phyloP scores from a whole-genome alignment of 2,329 filamentous ascomycete genomes.

The Mollisiaceae sp. region DNA sequence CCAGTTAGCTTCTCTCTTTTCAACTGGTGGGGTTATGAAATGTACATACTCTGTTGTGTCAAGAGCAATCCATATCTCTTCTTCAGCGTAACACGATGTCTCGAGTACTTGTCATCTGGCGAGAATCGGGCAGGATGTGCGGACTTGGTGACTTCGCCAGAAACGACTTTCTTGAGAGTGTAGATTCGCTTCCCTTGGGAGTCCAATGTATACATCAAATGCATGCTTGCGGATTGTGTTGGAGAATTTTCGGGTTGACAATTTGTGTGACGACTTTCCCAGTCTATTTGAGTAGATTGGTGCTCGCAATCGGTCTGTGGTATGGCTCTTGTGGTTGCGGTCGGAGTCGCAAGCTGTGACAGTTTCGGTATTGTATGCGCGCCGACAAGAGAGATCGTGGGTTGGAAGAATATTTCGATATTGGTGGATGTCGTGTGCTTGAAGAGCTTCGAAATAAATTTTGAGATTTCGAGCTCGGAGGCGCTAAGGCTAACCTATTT shows the following conservation, averaged over 20 bases:
- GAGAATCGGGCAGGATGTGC: constrained; percentile 97
- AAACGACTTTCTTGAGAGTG: constrained; percentile 89
- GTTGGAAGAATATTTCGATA: neutral
- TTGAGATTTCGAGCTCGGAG: neutral
- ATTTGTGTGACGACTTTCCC: neutral
- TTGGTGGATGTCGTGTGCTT: neutral
- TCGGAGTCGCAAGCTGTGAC: neutral
- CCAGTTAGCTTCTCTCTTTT: constrained; percentile 12
- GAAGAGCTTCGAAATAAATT: neutral
- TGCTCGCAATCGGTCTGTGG: neutral
- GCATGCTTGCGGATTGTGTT: constrained; percentile 51
- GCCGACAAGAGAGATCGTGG: neutral
- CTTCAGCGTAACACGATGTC: constrained; percentile 94
- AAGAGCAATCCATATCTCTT: constrained; percentile 88
- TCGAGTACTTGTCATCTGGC: constrained; percentile 98
- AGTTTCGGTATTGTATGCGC: neutral
- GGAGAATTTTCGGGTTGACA: neutral
- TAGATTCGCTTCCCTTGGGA: constrained; percentile 85
- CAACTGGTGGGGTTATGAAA: neutral
- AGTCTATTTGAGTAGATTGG: neutral
- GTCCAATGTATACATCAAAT: constrained; percentile 88
- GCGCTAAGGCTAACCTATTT: neutral
- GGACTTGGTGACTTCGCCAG: constrained; percentile 89
- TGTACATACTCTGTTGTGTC: constrained; percentile 71
- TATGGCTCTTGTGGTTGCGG: neutral